Evolutionary conservation across 805 yeast genomes (phyloP).

Genomic region (Yarrowia divulgata): DNA sequence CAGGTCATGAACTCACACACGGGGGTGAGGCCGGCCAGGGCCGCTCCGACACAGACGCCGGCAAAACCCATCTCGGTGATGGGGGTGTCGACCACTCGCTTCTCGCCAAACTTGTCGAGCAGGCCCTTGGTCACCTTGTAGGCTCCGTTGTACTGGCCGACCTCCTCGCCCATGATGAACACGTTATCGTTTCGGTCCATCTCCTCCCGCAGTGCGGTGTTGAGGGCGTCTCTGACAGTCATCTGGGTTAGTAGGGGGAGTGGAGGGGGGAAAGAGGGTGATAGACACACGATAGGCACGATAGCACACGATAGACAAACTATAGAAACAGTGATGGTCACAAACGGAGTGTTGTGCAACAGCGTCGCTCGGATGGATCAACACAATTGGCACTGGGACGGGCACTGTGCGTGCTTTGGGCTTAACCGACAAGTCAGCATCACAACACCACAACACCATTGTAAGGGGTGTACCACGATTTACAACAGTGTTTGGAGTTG

Average conservation of each 20-base stretch:
- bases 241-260: slow-evolving; percentile 51
- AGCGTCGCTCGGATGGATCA: no score
- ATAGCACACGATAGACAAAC: no score
- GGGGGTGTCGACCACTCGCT: slow-evolving; percentile 94
- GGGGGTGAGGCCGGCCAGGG: slow-evolving; percentile 95
- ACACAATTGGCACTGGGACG: no score
- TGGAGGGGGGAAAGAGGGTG: no score
- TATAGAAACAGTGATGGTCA: no score
- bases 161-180: slow-evolving; percentile 98
- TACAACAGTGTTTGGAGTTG: no score
- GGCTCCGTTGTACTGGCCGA: slow-evolving; percentile 99
- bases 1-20: slow-evolving; percentile 98
- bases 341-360: no score
- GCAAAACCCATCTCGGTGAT: slow-evolving; percentile 99
- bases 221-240: slow-evolving; percentile 97
- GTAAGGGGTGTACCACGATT: no score
- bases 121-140: slow-evolving; percentile 96
- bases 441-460: no score
- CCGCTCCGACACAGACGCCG: slow-evolving; percentile 93
- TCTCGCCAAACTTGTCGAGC: slow-evolving; percentile 92
- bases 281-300: no score
- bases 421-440: no score
- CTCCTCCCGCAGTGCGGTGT: slow-evolving; percentile 95
- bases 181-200: slow-evolving; percentile 94
- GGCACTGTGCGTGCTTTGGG: no score